Conservation (phyloP, 768 basidiomycete genomes). For the Lactarius psammicola region DNA sequence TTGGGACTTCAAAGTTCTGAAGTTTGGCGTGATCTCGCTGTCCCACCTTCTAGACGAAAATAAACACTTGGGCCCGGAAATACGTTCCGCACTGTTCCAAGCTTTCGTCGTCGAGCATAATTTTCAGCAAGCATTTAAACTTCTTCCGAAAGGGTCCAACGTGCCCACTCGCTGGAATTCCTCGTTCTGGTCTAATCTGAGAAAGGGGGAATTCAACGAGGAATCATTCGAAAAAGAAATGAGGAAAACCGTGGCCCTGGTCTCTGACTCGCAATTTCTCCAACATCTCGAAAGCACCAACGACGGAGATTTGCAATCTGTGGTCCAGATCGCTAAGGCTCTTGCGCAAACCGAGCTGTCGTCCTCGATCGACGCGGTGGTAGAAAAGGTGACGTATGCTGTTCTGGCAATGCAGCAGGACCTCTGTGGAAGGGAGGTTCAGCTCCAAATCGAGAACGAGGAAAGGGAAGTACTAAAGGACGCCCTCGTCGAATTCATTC, state of each 20-base stretch:
- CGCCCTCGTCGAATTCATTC: constrained; percentile 1
- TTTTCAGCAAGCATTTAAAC: neutral
- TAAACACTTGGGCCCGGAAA: neutral
- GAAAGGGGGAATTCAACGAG: no score
- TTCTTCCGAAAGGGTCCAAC: neutral
- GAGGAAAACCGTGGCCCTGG: neutral
- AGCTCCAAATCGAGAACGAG: constrained; percentile 3
- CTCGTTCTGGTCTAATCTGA: neutral
- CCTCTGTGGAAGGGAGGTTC: neutral
- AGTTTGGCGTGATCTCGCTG: neutral
- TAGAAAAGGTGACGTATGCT: neutral
- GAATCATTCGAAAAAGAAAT: constrained; percentile 10
- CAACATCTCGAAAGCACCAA: neutral
- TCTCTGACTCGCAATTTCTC: constrained; percentile 21
- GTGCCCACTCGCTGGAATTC: neutral
- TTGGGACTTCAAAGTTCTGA: neutral
- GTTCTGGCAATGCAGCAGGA: constrained; percentile 20
- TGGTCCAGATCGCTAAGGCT: neutral
- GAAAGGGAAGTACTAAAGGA: neutral
- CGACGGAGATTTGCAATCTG: neutral
- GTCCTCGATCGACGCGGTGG: neutral
- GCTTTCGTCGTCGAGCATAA: neutral
- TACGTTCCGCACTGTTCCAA: neutral
- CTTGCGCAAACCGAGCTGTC: constrained; percentile 16
- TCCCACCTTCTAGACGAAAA: neutral